Conservation (phyloP, 345 rosid species). For the Pugionium cornutum region DNA sequence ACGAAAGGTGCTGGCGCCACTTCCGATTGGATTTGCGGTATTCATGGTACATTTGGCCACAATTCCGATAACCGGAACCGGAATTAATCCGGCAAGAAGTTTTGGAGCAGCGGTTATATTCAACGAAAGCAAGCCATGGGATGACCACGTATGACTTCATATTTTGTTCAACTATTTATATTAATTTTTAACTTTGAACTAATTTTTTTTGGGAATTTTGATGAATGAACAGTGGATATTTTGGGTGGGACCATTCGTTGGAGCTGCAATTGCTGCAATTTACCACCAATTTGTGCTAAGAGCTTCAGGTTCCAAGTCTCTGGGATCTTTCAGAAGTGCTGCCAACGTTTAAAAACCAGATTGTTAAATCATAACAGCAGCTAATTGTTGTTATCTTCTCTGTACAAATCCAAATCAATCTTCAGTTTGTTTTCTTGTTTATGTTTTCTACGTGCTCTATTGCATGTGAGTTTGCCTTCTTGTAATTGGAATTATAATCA, state of each 20-base stretch:
- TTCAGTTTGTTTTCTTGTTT: neutral
- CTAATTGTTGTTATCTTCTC: slow-evolving; percentile 20
- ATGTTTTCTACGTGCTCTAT: slow-evolving; percentile 12
- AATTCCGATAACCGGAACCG: slow-evolving; percentile 90
- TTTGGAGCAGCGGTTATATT: slow-evolving; percentile 92
- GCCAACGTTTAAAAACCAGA: slow-evolving; percentile 37
- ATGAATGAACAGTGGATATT: slow-evolving; percentile 58
- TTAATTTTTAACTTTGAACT: too few species aligned
- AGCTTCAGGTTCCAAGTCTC: slow-evolving; percentile 55
- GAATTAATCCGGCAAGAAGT: slow-evolving; percentile 97
- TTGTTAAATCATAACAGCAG: slow-evolving; percentile 15
- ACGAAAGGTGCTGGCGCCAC: slow-evolving; percentile 89
- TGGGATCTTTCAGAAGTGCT: slow-evolving; percentile 62
- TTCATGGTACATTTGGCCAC: slow-evolving; percentile 96
- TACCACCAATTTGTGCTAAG: slow-evolving; percentile 60
- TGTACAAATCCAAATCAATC: slow-evolving; percentile 36
- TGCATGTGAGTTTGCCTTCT: too few species aligned
- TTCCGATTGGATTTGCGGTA: slow-evolving; percentile 94
- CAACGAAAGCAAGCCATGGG: slow-evolving; percentile 81
- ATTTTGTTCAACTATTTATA: too few species aligned
- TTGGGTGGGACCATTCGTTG: slow-evolving; percentile 76
- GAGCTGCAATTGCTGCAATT: slow-evolving; percentile 64
- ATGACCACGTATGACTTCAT: slow-evolving; percentile 67
- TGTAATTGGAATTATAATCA: too few species aligned
- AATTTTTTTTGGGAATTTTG: too few species aligned